A percentile compares a stretch with the other conserved stretches of the same genome.
These are phyloP conservation scores for Termitomyces sp. DNA, from an alignment of 768 basidiomycete species.

Conservation along the genomic window DNA sequence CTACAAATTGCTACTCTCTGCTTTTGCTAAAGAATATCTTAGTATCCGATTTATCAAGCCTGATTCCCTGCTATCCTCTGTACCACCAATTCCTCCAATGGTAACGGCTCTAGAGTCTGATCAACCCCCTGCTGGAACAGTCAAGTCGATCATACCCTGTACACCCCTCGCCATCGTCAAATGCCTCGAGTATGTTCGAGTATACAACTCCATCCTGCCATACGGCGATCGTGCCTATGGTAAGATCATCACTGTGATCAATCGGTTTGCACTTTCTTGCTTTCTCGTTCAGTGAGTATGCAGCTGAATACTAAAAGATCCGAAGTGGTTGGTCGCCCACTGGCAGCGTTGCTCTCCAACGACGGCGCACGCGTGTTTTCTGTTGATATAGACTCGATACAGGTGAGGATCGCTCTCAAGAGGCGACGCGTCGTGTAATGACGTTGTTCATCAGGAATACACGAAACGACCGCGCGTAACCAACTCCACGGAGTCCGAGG, in stretches of 20 bases:
- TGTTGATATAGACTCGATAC: slow-evolving; percentile 92
- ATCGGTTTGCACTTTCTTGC: slow-evolving; percentile 52
- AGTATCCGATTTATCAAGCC: slow-evolving; percentile 94
- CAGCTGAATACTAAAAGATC: slow-evolving; percentile 46
- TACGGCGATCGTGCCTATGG: slow-evolving; percentile 96
- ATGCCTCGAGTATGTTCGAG: slow-evolving; percentile 82
- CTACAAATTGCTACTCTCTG: not conserved
- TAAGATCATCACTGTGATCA: slow-evolving; percentile 90
- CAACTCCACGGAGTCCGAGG: slow-evolving; percentile 25
- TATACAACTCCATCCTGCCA: slow-evolving; percentile 88
- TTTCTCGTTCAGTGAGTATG: not conserved
- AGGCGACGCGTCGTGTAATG: not conserved
- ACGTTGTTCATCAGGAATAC: slow-evolving; percentile 57
- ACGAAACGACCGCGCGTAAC: slow-evolving; percentile 74
- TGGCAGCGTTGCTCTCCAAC: slow-evolving; percentile 94
- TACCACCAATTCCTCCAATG: slow-evolving; percentile 32
- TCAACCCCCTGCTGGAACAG: slow-evolving; percentile 73
- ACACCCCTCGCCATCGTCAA: slow-evolving; percentile 97
- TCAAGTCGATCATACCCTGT: slow-evolving; percentile 96
- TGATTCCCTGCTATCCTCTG: slow-evolving; percentile 51
- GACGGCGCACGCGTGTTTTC: slow-evolving; percentile 96
- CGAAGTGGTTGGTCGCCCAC: slow-evolving; percentile 94
- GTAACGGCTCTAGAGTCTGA: slow-evolving; percentile 40
- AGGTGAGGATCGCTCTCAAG: slow-evolving; percentile 35
- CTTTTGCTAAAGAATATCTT: not conserved